Percentiles rank a stretch among this genome's conserved stretches.
These are phyloP conservation scores for Taphrina populina DNA, from an alignment of 1,139 yeast species.

Conservation along the genomic window DNA sequence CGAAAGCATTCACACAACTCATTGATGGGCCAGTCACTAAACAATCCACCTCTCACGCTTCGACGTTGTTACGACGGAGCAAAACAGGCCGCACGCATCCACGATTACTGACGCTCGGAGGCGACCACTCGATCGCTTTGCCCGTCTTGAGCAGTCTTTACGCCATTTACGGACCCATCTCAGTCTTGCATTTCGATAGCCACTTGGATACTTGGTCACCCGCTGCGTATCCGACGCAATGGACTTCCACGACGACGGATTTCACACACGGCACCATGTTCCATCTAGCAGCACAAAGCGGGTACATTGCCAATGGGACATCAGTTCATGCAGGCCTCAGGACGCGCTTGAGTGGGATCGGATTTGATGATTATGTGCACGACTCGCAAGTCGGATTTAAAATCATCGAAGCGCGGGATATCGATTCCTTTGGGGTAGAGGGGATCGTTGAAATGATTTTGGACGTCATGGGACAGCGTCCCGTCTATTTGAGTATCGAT, in stretches of 20 bases:
- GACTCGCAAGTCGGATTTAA: slow-evolving; percentile 64
- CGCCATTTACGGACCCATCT: slow-evolving; percentile 60
- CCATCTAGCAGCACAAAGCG: slow-evolving; percentile 73
- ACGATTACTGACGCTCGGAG: slow-evolving; percentile 61
- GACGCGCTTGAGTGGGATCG: slow-evolving; percentile 63
- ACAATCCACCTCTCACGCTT: background rate
- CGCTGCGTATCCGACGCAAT: slow-evolving; percentile 62
- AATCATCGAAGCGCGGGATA: slow-evolving; percentile 67
- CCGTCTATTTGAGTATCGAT: slow-evolving; percentile 71
- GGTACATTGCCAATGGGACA: slow-evolving; percentile 54
- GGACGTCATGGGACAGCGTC: slow-evolving; percentile 53
- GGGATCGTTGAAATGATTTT: slow-evolving; percentile 58
- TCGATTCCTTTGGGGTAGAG: slow-evolving; percentile 52
- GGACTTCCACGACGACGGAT: slow-evolving; percentile 59
- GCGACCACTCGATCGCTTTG: slow-evolving; percentile 71
- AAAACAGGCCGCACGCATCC: slow-evolving; percentile 32
- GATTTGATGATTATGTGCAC: slow-evolving; percentile 58
- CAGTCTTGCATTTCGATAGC: slow-evolving; percentile 60
- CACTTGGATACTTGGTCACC: slow-evolving; percentile 49
- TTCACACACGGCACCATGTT: slow-evolving; percentile 79
- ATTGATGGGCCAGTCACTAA: slow-evolving; percentile 46
- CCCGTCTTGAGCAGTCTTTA: slow-evolving; percentile 67
- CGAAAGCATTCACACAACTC: slow-evolving; percentile 60
- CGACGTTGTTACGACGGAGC: slow-evolving; percentile 14
- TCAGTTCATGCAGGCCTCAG: slow-evolving; percentile 73